Conservation (phyloP, 768 basidiomycete genomes). For the Macrolepiota fuliginosa region DNA sequence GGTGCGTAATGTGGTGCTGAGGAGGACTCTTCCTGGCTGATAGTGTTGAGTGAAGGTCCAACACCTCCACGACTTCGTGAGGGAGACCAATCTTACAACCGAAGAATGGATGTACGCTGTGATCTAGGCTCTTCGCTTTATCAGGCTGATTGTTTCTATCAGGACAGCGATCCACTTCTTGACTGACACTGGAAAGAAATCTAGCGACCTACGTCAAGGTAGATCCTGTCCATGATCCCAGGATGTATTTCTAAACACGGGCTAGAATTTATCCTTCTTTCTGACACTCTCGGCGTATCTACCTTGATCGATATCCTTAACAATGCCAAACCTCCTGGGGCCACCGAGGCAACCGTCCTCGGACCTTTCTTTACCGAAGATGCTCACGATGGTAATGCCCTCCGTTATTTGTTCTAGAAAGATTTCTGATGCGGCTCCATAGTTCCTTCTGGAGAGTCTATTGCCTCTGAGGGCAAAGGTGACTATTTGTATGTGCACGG, state of each 20-base stretch:
- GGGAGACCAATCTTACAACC: conserved; percentile 72
- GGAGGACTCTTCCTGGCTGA: neutral
- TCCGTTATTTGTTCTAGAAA: conserved; percentile 2
- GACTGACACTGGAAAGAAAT: conserved; percentile 71
- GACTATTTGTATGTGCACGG: conserved; percentile 83
- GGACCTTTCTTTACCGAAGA: conserved; percentile 85
- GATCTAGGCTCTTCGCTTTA: neutral
- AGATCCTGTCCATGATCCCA: conserved; percentile 17
- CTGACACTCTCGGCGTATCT: conserved; percentile 77
- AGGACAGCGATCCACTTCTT: conserved; percentile 72
- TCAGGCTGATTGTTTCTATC: conserved; percentile 5
- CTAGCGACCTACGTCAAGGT: conserved; percentile 63
- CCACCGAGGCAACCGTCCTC: conserved; percentile 74
- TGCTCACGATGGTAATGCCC: conserved; percentile 58
- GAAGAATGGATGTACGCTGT: conserved; percentile 76
- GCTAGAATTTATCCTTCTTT: conserved; percentile 81
- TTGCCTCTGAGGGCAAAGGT: conserved; percentile 86
- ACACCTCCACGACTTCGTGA: conserved; percentile 74
- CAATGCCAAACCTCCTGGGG: conserved; percentile 57
- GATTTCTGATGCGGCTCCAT: neutral
- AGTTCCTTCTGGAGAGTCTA: conserved; percentile 72
- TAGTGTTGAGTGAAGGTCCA: conserved; percentile 36
- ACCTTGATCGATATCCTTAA: conserved; percentile 75
- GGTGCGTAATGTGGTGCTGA: conserved; percentile 21
- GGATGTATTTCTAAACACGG: conserved; percentile 56